These are phyloP conservation scores for Fusarium buharicum DNA, from an alignment of 2,329 filamentous ascomycete species.

Conservation along the genomic window DNA sequence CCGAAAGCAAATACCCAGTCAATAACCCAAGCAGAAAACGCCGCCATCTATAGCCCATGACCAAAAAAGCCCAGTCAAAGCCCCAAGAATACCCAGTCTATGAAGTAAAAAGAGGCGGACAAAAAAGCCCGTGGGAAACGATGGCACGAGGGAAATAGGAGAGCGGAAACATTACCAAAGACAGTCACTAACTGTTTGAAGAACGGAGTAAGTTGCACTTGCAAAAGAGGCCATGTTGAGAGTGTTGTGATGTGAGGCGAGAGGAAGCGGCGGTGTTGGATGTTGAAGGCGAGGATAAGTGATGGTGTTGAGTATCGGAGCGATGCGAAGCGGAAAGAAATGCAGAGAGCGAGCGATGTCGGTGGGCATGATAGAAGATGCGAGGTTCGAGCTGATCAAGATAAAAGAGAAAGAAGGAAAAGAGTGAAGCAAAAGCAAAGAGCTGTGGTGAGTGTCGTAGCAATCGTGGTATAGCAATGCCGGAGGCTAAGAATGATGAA, in stretches of 20 bases:
- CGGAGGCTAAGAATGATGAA: slow-evolving; percentile 12
- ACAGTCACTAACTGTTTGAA: slow-evolving; percentile 9
- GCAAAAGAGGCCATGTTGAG: not conserved
- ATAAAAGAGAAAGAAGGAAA: not conserved
- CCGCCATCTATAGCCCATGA: not conserved
- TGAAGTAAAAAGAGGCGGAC: not conserved
- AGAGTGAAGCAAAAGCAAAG: not conserved
- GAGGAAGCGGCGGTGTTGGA: no score
- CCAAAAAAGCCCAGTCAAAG: slow-evolving; percentile 2
- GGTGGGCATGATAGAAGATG: not conserved
- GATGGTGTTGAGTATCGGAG: not conserved
- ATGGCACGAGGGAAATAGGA: no score
- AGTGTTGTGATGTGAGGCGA: not conserved
- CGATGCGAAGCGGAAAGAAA: not conserved
- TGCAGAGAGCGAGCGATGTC: not conserved
- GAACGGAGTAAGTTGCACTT: not conserved
- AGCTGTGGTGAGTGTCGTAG: slow-evolving; percentile 21
- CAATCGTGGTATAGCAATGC: slow-evolving; percentile 17
- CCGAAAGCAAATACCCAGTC: slow-evolving; percentile 2
- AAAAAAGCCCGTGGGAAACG: not conserved
- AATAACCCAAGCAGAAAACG: no score
- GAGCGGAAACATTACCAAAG: not conserved
- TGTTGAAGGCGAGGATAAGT: not conserved
- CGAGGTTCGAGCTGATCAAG: not conserved
- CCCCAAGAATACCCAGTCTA: not conserved